Evolutionary conservation across 129 eudicot genomes (phyloP).

Genomic region (Sambucus nigra): DNA sequence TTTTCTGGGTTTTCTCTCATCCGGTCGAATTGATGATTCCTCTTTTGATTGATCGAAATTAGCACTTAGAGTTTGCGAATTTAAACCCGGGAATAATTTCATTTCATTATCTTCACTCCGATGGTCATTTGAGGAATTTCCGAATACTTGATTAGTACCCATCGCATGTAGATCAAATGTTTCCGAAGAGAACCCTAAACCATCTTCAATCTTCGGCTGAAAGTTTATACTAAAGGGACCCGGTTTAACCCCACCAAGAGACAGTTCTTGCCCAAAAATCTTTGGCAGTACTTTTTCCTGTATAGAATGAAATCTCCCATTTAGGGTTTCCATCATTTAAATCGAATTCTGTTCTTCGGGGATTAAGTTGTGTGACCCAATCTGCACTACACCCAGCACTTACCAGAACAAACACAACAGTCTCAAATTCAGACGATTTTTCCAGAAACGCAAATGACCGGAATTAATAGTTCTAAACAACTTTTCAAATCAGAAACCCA

Average conservation of each 20-base stretch:
- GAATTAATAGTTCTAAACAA: slow-evolving; percentile 44
- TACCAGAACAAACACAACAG: slow-evolving; percentile 31
- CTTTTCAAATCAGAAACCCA: slow-evolving; percentile 83
- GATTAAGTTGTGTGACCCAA: slow-evolving; percentile 25
- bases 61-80: too few relatives aligned
- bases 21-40: slow-evolving; percentile 17
- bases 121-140: slow-evolving; percentile 14
- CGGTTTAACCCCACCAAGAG: slow-evolving; percentile 1
- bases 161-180: slow-evolving; percentile 57
- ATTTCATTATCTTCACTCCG: slow-evolving; percentile 63
- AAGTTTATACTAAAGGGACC: neutral
- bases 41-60: slow-evolving; percentile 39
- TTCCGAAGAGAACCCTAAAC: slow-evolving; percentile 32
- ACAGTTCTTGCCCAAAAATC: too few relatives aligned
- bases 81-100: too few relatives aligned
- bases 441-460: slow-evolving; percentile 37
- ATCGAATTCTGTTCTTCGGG: slow-evolving; percentile 15
- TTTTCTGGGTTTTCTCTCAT: slow-evolving; percentile 69
- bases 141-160: slow-evolving; percentile 35
- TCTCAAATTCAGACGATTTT: slow-evolving; percentile 47
- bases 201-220: too few relatives aligned
- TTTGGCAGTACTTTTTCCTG: slow-evolving; percentile 16
- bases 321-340: slow-evolving; percentile 19
- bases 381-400: slow-evolving; percentile 18
- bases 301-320: slow-evolving; percentile 45